Percentiles rank a stretch among this genome's conserved stretches.
These are phyloP conservation scores for Dendryphion nanum DNA, from an alignment of 2,329 filamentous ascomycete genomes.

Conservation along the genomic window DNA sequence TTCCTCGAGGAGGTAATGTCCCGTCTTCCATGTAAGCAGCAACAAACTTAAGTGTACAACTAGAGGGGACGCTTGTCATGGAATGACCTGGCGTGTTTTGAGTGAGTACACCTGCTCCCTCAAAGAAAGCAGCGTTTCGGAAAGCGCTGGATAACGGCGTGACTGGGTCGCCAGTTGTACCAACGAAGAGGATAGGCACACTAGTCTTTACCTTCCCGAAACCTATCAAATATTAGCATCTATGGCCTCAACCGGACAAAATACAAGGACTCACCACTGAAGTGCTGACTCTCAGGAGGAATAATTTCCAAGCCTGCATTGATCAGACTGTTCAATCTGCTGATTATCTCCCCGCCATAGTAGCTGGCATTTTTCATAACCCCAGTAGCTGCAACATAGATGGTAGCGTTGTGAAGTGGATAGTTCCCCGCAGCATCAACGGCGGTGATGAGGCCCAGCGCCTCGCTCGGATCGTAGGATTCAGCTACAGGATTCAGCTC, in stretches of 20 bases:
- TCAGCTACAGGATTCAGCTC: neutral
- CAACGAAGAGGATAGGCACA: constrained; percentile 54
- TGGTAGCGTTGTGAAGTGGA: neutral
- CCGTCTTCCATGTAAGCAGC: constrained; percentile 3
- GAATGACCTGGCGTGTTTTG: constrained; percentile 29
- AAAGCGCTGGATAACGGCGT: constrained; percentile 36
- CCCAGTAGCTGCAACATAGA: neutral
- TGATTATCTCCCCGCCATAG: constrained; percentile 1
- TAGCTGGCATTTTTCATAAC: neutral
- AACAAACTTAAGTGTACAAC: constrained; percentile 2
- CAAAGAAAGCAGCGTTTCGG: constrained; percentile 34
- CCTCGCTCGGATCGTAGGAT: neutral
- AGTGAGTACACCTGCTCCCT: constrained; percentile 41
- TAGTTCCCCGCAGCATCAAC: constrained; percentile 3
- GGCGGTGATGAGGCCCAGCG: constrained; percentile 3
- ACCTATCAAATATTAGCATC: neutral
- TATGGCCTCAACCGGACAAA: neutral
- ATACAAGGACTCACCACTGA: neutral
- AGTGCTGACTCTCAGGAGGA: constrained; percentile 4
- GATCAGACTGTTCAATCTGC: neutral
- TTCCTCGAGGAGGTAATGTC: constrained; percentile 1
- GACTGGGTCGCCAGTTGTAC: constrained; percentile 55
- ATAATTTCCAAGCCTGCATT: constrained; percentile 1
- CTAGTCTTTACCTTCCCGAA: constrained; percentile 32
- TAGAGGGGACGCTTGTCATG: neutral